Conservation (phyloP, 2,329 filamentous ascomycete species). For the Falciphora oryzae region DNA sequence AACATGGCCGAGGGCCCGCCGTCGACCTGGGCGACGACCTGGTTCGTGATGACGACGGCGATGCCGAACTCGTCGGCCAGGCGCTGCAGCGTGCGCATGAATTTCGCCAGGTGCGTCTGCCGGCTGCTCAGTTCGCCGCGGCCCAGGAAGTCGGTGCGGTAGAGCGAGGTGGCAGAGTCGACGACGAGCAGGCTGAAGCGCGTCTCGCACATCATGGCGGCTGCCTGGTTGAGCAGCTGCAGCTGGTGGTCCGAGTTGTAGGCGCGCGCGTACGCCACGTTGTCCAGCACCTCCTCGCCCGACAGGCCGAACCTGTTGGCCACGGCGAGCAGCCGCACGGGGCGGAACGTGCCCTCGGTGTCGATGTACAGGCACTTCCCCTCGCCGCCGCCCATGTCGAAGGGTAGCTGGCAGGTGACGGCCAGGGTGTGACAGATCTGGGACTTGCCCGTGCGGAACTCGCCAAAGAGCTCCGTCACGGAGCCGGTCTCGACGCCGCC, state of each 20-base stretch:
- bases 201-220: slow-evolving; percentile 99
- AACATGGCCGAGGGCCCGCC: slow-evolving; percentile 97
- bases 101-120: slow-evolving; percentile 83
- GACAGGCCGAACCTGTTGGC: slow-evolving; percentile 92
- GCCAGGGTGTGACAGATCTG: slow-evolving; percentile 98
- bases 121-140: slow-evolving; percentile 92
- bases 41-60: slow-evolving; percentile 96
- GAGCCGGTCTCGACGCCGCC: slow-evolving; percentile 96
- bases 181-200: slow-evolving; percentile 93
- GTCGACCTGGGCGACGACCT: slow-evolving; percentile 97
- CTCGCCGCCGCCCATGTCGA: slow-evolving; percentile 98
- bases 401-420: slow-evolving; percentile 93
- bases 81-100: slow-evolving; percentile 77
- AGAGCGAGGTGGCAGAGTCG: slow-evolving; percentile 91
- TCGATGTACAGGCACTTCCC: slow-evolving; percentile 99
- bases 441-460: slow-evolving; percentile 97
- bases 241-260: slow-evolving; percentile 99
- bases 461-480: slow-evolving; percentile 96
- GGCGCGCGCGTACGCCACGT: slow-evolving; percentile 93
- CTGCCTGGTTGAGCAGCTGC: slow-evolving; percentile 87
- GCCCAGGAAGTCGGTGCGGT: slow-evolving; percentile 95
- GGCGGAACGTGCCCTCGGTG: slow-evolving; percentile 94
- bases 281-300: slow-evolving; percentile 95
- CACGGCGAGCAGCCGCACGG: slow-evolving; percentile 82
- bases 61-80: slow-evolving; percentile 85